Evolutionary conservation across 495 filamentous ascomycete species (phyloP), one percentile per base, ranked within the genome.

Genomic region (Penicillium paxilli): DNA sequence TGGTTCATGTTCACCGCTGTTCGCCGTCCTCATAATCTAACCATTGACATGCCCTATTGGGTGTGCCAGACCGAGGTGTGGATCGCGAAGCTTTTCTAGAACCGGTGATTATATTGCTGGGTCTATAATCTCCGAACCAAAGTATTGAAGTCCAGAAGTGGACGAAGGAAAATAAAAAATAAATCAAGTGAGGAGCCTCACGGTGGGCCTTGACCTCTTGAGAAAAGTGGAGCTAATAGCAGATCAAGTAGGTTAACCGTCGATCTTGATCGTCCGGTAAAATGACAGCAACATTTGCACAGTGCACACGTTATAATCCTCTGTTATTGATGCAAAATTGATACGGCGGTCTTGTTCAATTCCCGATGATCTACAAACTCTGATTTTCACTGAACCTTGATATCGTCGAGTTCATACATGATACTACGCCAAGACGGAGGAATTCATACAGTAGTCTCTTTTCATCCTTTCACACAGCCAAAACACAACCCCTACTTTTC

Each of bases 391-490:
- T 9, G 44, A 46, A 19, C 11, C 5, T 8, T 19, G 16, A 4
- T 16, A 38, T 16, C 14, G 5, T n/a, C 9, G 35, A 38, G 14
- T 4, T 17, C 35, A 38, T 32, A 14, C 24, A 23, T 21, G 14
- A 23, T 20, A 14, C 19, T 19, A 25, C 26, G 56, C 56, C 56
- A 59, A 59, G 56, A 51, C 51, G 56, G 55, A 49, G 40, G 19
- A 58, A 50, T 53, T 49, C 41, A 11, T 42, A 14, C 54, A 35
- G 45, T n/a, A 16, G 17, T 33, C n/a, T n/a, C n/a, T n/a, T n/a
- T n/a, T n/a, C n/a, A n/a, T 19, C 33, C 24, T 40, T 21, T 20
- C 17, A 38, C 44, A 7, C 33, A 25, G 22, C n/a, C 22, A 17
- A 24, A 16, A 23, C 40, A 21, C 16, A 20, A 6, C 10, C 8